phyloP scores from a whole-genome alignment of 139 green algal species.

The Zygnema cylindricum region DNA sequence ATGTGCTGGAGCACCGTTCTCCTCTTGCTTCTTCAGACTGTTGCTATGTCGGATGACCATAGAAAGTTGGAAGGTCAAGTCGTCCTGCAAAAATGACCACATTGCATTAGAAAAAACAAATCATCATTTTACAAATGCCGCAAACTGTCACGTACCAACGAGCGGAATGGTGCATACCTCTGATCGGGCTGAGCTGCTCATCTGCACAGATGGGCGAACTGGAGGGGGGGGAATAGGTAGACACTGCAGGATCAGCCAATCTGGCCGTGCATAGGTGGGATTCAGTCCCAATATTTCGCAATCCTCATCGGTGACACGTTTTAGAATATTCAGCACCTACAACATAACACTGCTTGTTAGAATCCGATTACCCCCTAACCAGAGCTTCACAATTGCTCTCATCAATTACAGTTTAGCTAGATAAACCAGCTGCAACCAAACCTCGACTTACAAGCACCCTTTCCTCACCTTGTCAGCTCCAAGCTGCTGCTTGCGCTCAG shows the following conservation, averaged over 20 bases:
- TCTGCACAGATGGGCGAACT: constrained; percentile 89
- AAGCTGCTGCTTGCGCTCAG: constrained; percentile 78
- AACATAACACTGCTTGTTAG: not conserved
- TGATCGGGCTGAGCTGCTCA: constrained; percentile 78
- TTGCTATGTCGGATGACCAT: constrained; percentile 96
- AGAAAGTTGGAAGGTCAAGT: constrained; percentile 96
- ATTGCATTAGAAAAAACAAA: not conserved
- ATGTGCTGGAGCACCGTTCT: constrained; percentile 87
- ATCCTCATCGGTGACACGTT: constrained; percentile 91
- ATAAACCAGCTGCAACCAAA: too few species aligned
- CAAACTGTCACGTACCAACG: too few species aligned
- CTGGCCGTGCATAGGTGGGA: constrained; percentile 79
- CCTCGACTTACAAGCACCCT: too few species aligned
- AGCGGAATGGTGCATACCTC: too few species aligned
- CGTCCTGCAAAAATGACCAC: constrained; percentile 79
- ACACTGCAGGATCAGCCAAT: constrained; percentile 92
- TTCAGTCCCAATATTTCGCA: constrained; percentile 87
- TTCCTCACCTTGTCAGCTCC: constrained; percentile 72
- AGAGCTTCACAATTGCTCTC: too few species aligned
- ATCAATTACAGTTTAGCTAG: too few species aligned
- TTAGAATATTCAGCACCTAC: constrained; percentile 84
- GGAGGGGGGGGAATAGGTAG: constrained; percentile 92
- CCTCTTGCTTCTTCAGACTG: constrained; percentile 81
- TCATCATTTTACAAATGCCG: too few species aligned
- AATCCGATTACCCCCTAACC: too few species aligned